Evolutionary conservation across 371 early-diverging fungal species (phyloP).

Genomic region (Rhizomucor miehei): DNA sequence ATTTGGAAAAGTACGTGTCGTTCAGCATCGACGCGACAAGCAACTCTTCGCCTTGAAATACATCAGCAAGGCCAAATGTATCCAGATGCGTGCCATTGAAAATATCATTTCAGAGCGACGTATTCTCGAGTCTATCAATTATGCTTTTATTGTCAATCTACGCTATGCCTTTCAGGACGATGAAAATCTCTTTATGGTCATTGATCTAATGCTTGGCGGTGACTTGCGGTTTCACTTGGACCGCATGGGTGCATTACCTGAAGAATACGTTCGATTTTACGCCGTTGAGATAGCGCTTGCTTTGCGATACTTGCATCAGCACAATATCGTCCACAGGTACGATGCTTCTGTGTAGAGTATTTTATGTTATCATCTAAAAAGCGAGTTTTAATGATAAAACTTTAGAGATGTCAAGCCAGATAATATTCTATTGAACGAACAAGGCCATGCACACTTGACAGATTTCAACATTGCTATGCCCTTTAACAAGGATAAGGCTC

Average conservation of each 20-base stretch:
- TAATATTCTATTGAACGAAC: constrained; percentile 80
- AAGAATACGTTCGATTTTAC: constrained; percentile 73
- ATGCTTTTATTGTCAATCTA: constrained; percentile 58
- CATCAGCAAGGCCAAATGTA: constrained; percentile 52
- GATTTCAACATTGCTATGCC: constrained; percentile 87
- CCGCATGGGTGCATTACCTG: constrained; percentile 55
- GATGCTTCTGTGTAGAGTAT: background rate
- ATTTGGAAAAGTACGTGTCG: constrained; percentile 76
- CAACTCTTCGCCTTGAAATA: constrained; percentile 53
- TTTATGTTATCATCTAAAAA: too few species aligned
- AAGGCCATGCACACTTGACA: constrained; percentile 82
- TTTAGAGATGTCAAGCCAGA: constrained; percentile 87
- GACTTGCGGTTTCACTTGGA: constrained; percentile 81
- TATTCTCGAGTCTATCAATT: constrained; percentile 43
- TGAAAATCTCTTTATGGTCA: constrained; percentile 73
- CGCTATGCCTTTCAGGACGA: constrained; percentile 81
- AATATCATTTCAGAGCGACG: constrained; percentile 54
- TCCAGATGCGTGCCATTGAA: constrained; percentile 48
- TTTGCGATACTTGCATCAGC: constrained; percentile 64
- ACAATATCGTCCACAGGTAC: constrained; percentile 59
- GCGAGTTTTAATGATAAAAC: too few species aligned
- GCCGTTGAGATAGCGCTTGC: constrained; percentile 71
- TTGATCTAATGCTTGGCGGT: constrained; percentile 82
- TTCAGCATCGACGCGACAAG: constrained; percentile 69
- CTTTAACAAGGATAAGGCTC: constrained; percentile 50